Base-by-base conservation (phyloP, 208 protist species). In the Porcisia hertigi region DNA sequence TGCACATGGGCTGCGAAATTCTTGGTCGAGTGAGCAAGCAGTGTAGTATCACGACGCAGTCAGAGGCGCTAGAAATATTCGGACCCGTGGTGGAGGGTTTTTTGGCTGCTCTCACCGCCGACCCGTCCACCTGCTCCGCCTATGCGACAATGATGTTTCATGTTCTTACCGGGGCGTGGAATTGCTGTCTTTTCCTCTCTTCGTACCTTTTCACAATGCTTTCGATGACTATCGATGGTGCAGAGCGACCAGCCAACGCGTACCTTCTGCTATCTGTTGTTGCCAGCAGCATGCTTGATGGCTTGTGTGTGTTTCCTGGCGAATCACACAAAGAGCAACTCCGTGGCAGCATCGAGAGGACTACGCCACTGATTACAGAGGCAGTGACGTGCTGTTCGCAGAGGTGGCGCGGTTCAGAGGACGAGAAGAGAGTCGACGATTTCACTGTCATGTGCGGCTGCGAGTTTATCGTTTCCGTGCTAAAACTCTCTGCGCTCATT, bases 71-170 rank as follows among this genome's bases (percentile, higher is more conserved):
- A 54, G 73, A 86, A 53, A n/a, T 86, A 8, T 88, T 87, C n/a
- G 81, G 76, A 18, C 75, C 79, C 8, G 69, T 88, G 4, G 53
- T 73, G 70, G 84, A 87, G 49, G 83, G 86, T 2, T 69, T 81
- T 43, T 67, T 86, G 43, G 41, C 54, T 39, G 67, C 83, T 11
- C 69, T 80, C 23, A 62, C 69, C 34, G 65, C 73, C 2, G 65
- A 75, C 54, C 63, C 60, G 7, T 65, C 71, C 23, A 62, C 79
- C 30, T 91, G 81, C 69, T 85, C 87, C 14, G 76, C 86, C 20
- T 95, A 95, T 64, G 87, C 87, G 8, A 95, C 91, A 36, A 91
- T 95, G 87, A 73, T 92, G 36, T 89, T 88, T 62, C 84, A 92
- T 70, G 63, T 93, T 45, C 70, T 91, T 30, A 84, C 81, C 36